These are phyloP conservation scores for Mycena epipterygia DNA, from an alignment of 768 basidiomycete genomes.

Conservation along the genomic window DNA sequence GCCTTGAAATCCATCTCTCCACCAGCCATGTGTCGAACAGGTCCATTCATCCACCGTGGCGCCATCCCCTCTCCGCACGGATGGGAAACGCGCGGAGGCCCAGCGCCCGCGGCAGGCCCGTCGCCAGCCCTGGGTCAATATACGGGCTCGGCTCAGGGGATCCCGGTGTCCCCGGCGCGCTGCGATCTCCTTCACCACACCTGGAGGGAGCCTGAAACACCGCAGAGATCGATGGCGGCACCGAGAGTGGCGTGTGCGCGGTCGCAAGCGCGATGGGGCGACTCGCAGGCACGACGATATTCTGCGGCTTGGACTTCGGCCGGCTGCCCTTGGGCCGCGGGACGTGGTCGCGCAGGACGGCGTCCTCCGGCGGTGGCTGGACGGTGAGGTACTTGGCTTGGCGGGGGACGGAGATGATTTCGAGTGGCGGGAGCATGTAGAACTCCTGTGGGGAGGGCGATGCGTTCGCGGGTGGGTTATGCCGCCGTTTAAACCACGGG, in stretches of 20 bases:
- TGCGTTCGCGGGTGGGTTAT: not conserved
- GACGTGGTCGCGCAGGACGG: not conserved
- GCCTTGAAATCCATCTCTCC: too few species aligned
- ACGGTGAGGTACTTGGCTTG: conserved; percentile 19
- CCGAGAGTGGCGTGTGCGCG: conserved; percentile 8
- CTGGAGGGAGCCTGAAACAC: not conserved
- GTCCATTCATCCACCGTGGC: conserved; percentile 1
- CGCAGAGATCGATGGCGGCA: conserved; percentile 7
- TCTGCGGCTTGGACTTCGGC: not conserved
- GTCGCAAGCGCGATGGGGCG: conserved; percentile 17
- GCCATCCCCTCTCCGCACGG: not conserved
- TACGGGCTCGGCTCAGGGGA: not conserved
- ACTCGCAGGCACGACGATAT: conserved; percentile 10
- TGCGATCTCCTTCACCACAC: not conserved
- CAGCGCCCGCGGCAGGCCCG: conserved; percentile 4
- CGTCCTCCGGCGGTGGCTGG: conserved; percentile 1
- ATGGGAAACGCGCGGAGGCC: conserved; percentile 10
- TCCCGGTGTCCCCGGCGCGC: conserved; percentile 3
- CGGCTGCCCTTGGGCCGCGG: not conserved
- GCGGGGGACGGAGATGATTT: conserved; percentile 13
- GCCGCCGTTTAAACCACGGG: conserved; percentile 3
- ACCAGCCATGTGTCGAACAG: too few species aligned
- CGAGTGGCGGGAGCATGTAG: conserved; percentile 1
- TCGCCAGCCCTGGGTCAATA: not conserved
- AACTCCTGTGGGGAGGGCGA: not conserved